A percentile compares a stretch with the other conserved stretches of the same genome.
phyloP scores from a whole-genome alignment of 139 green algal species.

The Closterium sp. region DNA sequence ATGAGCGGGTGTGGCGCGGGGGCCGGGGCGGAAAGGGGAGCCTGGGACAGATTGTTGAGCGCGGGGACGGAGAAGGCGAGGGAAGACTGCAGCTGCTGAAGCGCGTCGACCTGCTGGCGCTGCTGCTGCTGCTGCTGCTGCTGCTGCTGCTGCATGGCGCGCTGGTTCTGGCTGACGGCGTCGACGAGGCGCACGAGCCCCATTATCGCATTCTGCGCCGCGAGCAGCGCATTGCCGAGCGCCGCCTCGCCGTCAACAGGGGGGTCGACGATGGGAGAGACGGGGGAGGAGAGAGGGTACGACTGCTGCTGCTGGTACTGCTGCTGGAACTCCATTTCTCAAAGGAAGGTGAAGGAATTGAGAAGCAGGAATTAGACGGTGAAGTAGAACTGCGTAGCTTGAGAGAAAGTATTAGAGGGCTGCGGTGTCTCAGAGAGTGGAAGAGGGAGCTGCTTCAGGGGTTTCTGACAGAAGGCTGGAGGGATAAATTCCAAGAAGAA shows the following conservation, averaged over 20 bases:
- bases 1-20: background rate
- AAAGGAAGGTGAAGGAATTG: background rate
- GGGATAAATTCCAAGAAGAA: background rate
- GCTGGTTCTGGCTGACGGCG: background rate
- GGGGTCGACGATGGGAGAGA: background rate
- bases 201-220: background rate
- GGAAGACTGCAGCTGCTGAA: background rate
- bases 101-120: background rate
- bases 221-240: background rate
- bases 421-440: too few relatives aligned
- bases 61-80: background rate
- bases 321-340: background rate
- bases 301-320: background rate
- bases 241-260: background rate
- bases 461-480: background rate
- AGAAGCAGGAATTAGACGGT: background rate
- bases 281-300: background rate
- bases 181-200: background rate
- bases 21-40: background rate
- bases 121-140: background rate
- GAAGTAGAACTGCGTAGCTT: background rate
- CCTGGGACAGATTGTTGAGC: background rate
- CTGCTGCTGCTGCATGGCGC: too few relatives aligned
- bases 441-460: background rate
- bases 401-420: too few relatives aligned